Percentiles rank a stretch among this genome's conserved stretches.
phyloP scores from a whole-genome alignment of 768 basidiomycete genomes.

The Xerocomus potaroensis region DNA sequence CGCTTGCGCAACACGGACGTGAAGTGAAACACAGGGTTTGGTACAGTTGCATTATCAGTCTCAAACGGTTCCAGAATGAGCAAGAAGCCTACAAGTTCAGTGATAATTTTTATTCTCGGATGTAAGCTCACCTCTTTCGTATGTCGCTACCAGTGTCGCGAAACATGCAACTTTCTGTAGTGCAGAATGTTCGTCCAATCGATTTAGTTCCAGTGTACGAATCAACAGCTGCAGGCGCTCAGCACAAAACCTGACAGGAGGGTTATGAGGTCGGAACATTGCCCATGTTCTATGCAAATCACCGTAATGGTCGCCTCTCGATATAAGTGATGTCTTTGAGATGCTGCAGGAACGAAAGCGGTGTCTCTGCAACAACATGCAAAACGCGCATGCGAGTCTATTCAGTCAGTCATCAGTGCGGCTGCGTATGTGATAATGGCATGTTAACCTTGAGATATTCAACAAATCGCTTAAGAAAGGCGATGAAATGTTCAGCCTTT shows the following conservation, averaged over 20 bases:
- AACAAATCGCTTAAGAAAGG: constrained; percentile 95
- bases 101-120: neutral
- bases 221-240: constrained; percentile 94
- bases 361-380: constrained; percentile 98
- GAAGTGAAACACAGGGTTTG: constrained; percentile 97
- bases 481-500: constrained; percentile 98
- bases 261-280: neutral
- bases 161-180: constrained; percentile 95
- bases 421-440: neutral
- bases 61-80: constrained; percentile 98
- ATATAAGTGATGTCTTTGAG: constrained; percentile 99
- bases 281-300: constrained; percentile 17
- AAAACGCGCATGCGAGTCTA: constrained; percentile 99
- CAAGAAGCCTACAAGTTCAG: constrained; percentile 65
- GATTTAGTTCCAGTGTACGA: constrained; percentile 82
- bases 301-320: constrained; percentile 89
- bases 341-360: constrained; percentile 93
- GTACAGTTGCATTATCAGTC: constrained; percentile 96
- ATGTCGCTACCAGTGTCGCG: constrained; percentile 95
- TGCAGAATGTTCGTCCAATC: constrained; percentile 87
- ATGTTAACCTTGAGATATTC: constrained; percentile 88
- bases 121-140: constrained; percentile 75
- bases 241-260: constrained; percentile 76
- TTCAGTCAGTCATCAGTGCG: constrained; percentile 11
- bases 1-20: constrained; percentile 50